Evolutionary conservation across 805 yeast species (phyloP).

Genomic region (Candida chilensis): DNA sequence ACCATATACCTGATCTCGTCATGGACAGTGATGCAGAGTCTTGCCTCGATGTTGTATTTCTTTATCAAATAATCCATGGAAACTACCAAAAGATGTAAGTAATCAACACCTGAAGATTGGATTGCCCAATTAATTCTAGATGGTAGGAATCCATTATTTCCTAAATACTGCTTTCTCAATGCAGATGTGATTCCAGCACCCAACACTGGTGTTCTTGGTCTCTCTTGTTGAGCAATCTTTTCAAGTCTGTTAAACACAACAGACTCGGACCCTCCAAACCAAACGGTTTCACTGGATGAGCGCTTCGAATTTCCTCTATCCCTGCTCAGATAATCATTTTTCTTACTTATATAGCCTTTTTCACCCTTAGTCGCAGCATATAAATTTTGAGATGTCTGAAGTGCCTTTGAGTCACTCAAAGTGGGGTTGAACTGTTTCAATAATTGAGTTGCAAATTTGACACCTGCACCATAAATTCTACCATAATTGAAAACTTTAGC

Average conservation of each 20-base stretch:
- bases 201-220: constrained; percentile 82
- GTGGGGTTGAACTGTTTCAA: constrained; percentile 76
- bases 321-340: constrained; percentile 4
- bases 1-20: constrained; percentile 87
- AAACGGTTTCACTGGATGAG: constrained; percentile 23
- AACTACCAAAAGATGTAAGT: constrained; percentile 73
- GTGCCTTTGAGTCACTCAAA: constrained; percentile 60
- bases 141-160: constrained; percentile 62
- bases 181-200: constrained; percentile 94
- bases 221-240: constrained; percentile 70
- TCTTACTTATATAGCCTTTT: constrained; percentile 11
- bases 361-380: constrained; percentile 82
- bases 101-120: constrained; percentile 97
- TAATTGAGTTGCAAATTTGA: constrained; percentile 77
- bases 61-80: constrained; percentile 79
- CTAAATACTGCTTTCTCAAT: constrained; percentile 54
- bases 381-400: constrained; percentile 49
- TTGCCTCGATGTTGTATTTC: constrained; percentile 58
- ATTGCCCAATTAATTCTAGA: constrained; percentile 96
- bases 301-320: constrained; percentile 9
- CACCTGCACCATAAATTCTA: constrained; percentile 96
- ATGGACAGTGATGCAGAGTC: constrained; percentile 84
- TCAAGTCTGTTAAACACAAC: constrained; percentile 86
- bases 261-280: constrained; percentile 92
- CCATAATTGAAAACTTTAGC: constrained; percentile 97